A percentile compares a stretch with the other conserved stretches of the same genome.
Conservation (phyloP, 2,329 filamentous ascomycete species). For the Talaromyces sp. region DNA sequence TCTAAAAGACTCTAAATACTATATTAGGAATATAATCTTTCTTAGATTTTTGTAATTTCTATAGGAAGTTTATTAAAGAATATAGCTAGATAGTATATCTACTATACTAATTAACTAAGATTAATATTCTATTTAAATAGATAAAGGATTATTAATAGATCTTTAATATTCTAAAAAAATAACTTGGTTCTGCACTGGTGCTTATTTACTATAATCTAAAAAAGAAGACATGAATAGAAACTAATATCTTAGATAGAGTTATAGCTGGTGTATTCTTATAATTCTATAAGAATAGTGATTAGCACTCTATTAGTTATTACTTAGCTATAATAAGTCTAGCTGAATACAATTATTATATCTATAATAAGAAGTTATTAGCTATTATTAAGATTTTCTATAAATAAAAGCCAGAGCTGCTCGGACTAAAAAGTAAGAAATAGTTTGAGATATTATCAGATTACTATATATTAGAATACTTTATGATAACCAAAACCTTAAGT, state of each 20-base stretch:
- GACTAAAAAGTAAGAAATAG: neutral
- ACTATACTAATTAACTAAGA: neutral
- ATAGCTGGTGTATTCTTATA: neutral
- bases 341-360: neutral
- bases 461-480: neutral
- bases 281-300: neutral
- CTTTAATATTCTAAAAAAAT: neutral
- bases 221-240: neutral
- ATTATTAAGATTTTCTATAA: neutral
- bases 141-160: neutral
- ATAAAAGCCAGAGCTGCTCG: neutral
- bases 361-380: neutral
- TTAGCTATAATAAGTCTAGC: neutral
- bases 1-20: neutral
- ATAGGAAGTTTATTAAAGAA: slow-evolving; percentile 15
- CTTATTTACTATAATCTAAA: neutral
- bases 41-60: slow-evolving; percentile 20
- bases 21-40: slow-evolving; percentile 9
- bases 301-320: neutral
- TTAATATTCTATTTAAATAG: neutral
- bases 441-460: neutral
- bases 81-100: neutral
- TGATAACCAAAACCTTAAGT: neutral
- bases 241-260: neutral
- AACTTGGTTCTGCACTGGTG: neutral